Percentiles rank a stretch among this genome's conserved stretches.
Conservation (phyloP, 495 filamentous ascomycete species). For the Neurospora sp. region DNA sequence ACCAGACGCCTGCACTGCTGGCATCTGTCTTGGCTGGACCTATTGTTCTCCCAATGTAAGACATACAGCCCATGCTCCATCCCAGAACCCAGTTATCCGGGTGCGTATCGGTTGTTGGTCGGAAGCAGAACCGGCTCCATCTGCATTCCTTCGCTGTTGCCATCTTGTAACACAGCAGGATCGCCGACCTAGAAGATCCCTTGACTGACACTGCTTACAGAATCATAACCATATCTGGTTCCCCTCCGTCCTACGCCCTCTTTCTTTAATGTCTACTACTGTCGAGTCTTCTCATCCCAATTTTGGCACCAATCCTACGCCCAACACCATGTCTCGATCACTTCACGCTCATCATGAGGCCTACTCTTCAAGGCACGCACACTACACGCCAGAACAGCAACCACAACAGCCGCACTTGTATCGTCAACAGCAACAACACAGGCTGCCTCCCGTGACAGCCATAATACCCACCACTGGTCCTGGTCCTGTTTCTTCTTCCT, state of each 20-base stretch:
- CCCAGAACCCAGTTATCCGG: conserved; percentile 19
- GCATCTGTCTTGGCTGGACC: neutral
- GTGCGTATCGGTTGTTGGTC: conserved; percentile 13
- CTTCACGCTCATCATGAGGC: conserved; percentile 30
- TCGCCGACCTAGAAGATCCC: conserved; percentile 2
- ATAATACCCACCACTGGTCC: conserved; percentile 16
- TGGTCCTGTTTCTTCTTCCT: conserved; percentile 14
- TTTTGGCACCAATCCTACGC: conserved; percentile 33
- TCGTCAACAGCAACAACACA: conserved; percentile 5
- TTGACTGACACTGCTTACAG: conserved; percentile 11
- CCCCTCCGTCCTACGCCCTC: conserved; percentile 2
- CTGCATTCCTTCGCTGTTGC: neutral
- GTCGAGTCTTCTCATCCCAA: conserved; percentile 29
- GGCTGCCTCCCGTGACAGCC: conserved; percentile 21
- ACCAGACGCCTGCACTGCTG: conserved; percentile 3
- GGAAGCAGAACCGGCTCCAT: conserved; percentile 5
- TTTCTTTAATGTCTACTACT: conserved; percentile 28
- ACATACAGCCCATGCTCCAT: conserved; percentile 7
- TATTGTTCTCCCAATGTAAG: conserved; percentile 10
- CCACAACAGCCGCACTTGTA: conserved; percentile 10
- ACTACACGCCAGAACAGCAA: conserved; percentile 30
- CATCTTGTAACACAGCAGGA: neutral
- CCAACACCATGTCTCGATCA: conserved; percentile 39
- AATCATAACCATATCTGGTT: conserved; percentile 6
- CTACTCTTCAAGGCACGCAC: conserved; percentile 29